Conservation (phyloP, 1,139 yeast genomes). For the Hansenula sp. region DNA sequence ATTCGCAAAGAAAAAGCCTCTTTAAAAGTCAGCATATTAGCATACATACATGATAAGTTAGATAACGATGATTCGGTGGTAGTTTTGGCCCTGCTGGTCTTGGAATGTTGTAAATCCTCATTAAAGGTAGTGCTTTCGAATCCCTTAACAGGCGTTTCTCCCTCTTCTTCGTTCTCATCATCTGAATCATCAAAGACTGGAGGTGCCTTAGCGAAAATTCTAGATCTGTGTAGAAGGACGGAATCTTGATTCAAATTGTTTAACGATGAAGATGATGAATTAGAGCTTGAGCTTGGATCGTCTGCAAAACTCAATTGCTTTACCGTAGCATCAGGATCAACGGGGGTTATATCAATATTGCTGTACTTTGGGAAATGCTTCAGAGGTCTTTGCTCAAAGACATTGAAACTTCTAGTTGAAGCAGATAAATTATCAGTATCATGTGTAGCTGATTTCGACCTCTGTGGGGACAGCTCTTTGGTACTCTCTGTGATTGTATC, state of each 20-base stretch:
- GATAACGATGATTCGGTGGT: slow-evolving; percentile 17
- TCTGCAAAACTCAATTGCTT: slow-evolving; percentile 3
- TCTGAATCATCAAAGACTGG: slow-evolving; percentile 16
- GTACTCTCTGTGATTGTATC: slow-evolving; percentile 11
- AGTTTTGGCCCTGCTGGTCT: background rate
- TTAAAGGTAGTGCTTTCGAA: background rate
- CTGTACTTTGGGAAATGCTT: background rate
- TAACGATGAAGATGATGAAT: slow-evolving; percentile 5
- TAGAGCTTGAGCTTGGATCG: slow-evolving; percentile 4
- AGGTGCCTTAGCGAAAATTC: slow-evolving; percentile 16
- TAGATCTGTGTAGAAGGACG: slow-evolving; percentile 19
- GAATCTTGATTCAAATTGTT: slow-evolving; percentile 11
- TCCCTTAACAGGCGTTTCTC: background rate
- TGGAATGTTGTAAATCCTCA: background rate
- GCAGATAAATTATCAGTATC: background rate
- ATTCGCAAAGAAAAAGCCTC: too few species aligned
- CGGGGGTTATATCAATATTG: background rate
- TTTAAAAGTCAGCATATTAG: slow-evolving; percentile 4
- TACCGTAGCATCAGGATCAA: background rate
- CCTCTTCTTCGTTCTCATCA: slow-evolving; percentile 16
- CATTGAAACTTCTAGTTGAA: background rate
- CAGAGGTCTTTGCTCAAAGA: background rate
- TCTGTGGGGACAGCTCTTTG: background rate
- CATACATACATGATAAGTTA: slow-evolving; percentile 20
- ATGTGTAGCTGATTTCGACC: background rate